These are phyloP conservation scores for Candida railenensis DNA, from an alignment of 805 yeast genomes.

Conservation along the genomic window DNA sequence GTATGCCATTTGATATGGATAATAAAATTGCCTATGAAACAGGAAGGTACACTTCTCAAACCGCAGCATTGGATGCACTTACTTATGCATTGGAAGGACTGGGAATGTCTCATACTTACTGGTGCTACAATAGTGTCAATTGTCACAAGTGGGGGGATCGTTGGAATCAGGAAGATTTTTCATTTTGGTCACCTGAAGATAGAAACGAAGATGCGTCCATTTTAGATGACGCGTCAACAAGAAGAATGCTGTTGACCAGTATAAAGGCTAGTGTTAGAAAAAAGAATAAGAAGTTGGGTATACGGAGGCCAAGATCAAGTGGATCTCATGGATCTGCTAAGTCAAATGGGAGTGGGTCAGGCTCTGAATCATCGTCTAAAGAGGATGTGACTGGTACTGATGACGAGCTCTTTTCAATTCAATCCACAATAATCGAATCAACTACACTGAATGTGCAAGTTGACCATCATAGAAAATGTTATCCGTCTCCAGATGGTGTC, in stretches of 20 bases:
- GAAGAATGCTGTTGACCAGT: slow-evolving; percentile 1
- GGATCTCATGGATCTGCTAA: neutral
- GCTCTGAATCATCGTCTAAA: neutral
- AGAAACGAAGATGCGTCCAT: slow-evolving; percentile 19
- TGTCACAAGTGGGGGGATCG: slow-evolving; percentile 84
- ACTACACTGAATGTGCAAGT: slow-evolving; percentile 20
- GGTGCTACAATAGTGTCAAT: slow-evolving; percentile 80
- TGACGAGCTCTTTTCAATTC: neutral
- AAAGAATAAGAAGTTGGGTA: neutral
- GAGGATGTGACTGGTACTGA: neutral
- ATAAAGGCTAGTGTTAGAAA: slow-evolving; percentile 2
- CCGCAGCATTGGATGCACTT: slow-evolving; percentile 80
- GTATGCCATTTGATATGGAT: slow-evolving; percentile 97
- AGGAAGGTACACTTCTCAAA: slow-evolving; percentile 73
- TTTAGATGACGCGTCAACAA: neutral
- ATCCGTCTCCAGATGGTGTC: slow-evolving; percentile 56
- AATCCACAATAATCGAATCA: slow-evolving; percentile 19
- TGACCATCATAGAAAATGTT: slow-evolving; percentile 32
- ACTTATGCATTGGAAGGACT: slow-evolving; percentile 75
- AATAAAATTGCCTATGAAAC: slow-evolving; percentile 63
- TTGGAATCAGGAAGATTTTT: slow-evolving; percentile 94
- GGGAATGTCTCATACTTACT: slow-evolving; percentile 70
- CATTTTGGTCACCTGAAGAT: slow-evolving; percentile 78
- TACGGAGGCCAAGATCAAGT: neutral
- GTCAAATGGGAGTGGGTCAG: neutral